Conservation (phyloP, 2,329 filamentous ascomycete genomes). For the Chalaropsis thielavioides region DNA sequence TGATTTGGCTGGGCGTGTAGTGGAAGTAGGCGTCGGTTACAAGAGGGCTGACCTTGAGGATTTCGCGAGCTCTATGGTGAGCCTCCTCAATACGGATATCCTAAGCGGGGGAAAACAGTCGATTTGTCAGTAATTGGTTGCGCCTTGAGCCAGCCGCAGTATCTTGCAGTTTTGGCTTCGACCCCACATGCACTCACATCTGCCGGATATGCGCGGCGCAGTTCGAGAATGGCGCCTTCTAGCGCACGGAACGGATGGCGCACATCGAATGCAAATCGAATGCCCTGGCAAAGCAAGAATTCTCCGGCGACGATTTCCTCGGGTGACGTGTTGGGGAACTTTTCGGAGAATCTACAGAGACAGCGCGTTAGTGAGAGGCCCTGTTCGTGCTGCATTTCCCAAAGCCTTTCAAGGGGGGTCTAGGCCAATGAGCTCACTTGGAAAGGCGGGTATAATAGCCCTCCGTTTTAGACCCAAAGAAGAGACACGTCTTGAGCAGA, state of each 20-base stretch:
- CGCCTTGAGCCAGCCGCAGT: background rate
- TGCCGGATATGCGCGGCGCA: slow-evolving; percentile 52
- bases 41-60: slow-evolving; percentile 65
- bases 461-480: slow-evolving; percentile 88
- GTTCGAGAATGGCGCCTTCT: slow-evolving; percentile 73
- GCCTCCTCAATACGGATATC: slow-evolving; percentile 40
- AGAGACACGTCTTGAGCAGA: slow-evolving; percentile 78
- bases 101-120: slow-evolving; percentile 14
- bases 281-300: slow-evolving; percentile 79
- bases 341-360: slow-evolving; percentile 43
- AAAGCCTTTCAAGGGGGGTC: no score
- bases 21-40: slow-evolving; percentile 95
- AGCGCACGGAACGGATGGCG: slow-evolving; percentile 78
- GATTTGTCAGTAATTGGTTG: background rate
- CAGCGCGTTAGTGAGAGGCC: background rate
- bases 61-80: slow-evolving; percentile 56
- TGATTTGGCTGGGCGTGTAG: slow-evolving; percentile 87
- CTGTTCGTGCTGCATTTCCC: no score
- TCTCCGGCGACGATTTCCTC: slow-evolving; percentile 83
- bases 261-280: slow-evolving; percentile 88
- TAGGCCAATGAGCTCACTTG: slow-evolving; percentile 22
- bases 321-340: slow-evolving; percentile 53
- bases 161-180: background rate
- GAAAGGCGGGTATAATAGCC: slow-evolving; percentile 55
- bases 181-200: slow-evolving; percentile 28